Evolutionary conservation across 1,284 basidiomycete species (phyloP).

Genomic region (Somion occarium): DNA sequence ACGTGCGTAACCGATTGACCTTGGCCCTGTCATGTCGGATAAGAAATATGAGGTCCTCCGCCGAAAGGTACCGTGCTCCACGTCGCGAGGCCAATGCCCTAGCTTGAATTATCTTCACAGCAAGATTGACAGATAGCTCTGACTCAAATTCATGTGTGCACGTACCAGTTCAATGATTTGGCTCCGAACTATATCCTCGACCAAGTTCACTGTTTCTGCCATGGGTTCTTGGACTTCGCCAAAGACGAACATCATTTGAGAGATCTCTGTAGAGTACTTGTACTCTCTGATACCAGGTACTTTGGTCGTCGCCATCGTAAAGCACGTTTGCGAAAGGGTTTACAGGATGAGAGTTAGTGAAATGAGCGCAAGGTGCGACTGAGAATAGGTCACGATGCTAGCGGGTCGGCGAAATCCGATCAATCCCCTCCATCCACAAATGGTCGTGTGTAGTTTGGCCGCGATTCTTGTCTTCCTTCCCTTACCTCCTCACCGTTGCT

Average conservation of each 20-base stretch:
- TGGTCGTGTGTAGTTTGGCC: neutral
- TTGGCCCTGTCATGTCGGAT: conserved; percentile 94
- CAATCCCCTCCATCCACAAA: neutral
- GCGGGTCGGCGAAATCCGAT: neutral
- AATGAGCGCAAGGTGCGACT: neutral
- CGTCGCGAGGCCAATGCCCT: conserved; percentile 79
- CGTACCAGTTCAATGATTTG: conserved; percentile 91
- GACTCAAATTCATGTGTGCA: neutral
- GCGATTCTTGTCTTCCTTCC: neutral
- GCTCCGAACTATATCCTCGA: conserved; percentile 93
- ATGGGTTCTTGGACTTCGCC: conserved; percentile 91
- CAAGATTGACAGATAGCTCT: neutral
- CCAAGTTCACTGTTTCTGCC: conserved; percentile 83
- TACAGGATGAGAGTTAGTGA: neutral
- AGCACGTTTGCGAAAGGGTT: conserved; percentile 8
- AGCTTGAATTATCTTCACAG: conserved; percentile 80
- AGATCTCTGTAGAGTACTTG: conserved; percentile 77
- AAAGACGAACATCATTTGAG: conserved; percentile 96
- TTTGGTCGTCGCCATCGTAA: conserved; percentile 15
- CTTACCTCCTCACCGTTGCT: neutral
- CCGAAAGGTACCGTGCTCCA: conserved; percentile 80
- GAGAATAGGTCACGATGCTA: neutral
- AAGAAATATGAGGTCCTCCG: conserved; percentile 95
- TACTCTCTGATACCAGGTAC: conserved; percentile 40
- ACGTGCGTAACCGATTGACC: conserved; percentile 89